These are phyloP conservation scores for Stellera chamaejasme DNA, from an alignment of 345 rosid genomes.

Conservation along the genomic window DNA sequence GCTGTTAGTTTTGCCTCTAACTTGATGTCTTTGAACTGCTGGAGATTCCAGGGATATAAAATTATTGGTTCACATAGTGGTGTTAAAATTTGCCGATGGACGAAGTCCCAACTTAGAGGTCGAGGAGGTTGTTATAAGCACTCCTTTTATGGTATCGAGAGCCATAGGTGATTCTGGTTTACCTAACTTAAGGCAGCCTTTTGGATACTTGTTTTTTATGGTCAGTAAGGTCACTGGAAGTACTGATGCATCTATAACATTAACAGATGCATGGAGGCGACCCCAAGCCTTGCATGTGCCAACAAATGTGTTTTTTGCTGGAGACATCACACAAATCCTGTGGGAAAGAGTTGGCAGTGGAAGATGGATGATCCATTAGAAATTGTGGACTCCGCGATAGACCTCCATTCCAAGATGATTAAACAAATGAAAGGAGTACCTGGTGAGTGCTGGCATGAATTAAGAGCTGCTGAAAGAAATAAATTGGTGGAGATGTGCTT, in stretches of 20 bases:
- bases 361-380: constrained; percentile 93
- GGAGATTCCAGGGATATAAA: constrained; percentile 79
- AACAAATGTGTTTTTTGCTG: constrained; percentile 98
- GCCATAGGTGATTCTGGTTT: constrained; percentile 66
- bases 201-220: constrained; percentile 1
- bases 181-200: neutral
- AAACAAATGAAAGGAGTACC: constrained; percentile 99
- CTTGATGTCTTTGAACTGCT: constrained; percentile 1
- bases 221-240: neutral
- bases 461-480: too few species aligned
- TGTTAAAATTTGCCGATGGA: constrained; percentile 97
- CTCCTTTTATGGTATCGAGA: constrained; percentile 96
- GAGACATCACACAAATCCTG: constrained; percentile 99
- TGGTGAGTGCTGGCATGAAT: constrained; percentile 34
- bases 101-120: constrained; percentile 98
- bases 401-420: constrained; percentile 85
- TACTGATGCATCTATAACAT: constrained; percentile 4
- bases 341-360: constrained; percentile 99
- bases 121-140: constrained; percentile 99
- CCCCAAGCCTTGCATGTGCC: constrained; percentile 98
- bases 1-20: neutral
- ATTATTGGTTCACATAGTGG: constrained; percentile 98
- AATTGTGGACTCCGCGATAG: constrained; percentile 79
- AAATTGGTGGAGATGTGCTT: too few species aligned
- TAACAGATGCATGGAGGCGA: constrained; percentile 94